Evolutionary conservation across 495 filamentous ascomycete genomes (phyloP).

Genomic region (Neurospora pannonica): DNA sequence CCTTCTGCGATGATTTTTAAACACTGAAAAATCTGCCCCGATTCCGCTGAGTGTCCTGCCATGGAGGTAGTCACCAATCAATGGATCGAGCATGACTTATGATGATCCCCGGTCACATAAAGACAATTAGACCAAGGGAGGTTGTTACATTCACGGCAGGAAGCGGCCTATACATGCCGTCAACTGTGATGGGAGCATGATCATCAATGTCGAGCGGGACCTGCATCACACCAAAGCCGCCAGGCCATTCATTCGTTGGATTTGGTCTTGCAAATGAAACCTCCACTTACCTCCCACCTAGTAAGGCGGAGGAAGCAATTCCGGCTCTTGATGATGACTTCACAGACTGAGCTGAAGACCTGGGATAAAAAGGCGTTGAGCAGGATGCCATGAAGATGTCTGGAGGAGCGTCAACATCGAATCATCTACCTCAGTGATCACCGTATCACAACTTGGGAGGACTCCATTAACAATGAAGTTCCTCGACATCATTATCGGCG

Average conservation of each 20-base stretch:
- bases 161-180: too few relatives aligned
- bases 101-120: background rate
- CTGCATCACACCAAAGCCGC: too few relatives aligned
- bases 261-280: too few relatives aligned
- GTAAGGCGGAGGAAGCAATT: constrained; percentile 18
- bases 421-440: background rate
- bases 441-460: background rate
- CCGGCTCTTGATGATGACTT: constrained; percentile 7
- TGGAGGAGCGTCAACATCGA: background rate
- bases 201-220: too few relatives aligned
- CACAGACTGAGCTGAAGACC: background rate
- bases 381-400: background rate
- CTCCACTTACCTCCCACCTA: too few relatives aligned
- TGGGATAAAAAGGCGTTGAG: background rate
- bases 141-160: background rate
- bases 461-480: constrained; percentile 27
- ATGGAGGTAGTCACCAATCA: background rate
- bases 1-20: too few relatives aligned
- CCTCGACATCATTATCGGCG: constrained; percentile 22
- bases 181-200: too few relatives aligned
- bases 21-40: too few relatives aligned
- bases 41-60: background rate
- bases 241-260: too few relatives aligned
- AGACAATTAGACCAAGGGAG: background rate
- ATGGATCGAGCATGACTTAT: background rate